Evolutionary conservation across 2,329 filamentous ascomycete species (phyloP).

Genomic region (Fusarium dlaminii): DNA sequence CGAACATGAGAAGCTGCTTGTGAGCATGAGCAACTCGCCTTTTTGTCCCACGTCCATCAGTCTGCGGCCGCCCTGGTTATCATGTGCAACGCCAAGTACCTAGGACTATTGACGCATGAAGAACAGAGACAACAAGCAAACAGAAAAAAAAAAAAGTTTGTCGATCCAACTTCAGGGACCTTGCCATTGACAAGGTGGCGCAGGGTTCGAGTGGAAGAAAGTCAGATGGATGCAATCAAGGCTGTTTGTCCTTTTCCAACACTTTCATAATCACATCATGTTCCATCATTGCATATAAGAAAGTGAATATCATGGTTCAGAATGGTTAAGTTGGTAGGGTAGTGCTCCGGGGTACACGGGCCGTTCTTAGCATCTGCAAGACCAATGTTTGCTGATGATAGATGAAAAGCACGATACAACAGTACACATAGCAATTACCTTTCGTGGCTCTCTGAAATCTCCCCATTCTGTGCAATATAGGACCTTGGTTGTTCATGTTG

Average conservation of each 20-base stretch:
- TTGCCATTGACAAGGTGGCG: slow-evolving; percentile 16
- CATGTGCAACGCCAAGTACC: slow-evolving; percentile 20
- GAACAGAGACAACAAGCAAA: background rate
- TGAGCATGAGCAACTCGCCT: slow-evolving; percentile 24
- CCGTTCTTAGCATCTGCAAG: slow-evolving; percentile 21
- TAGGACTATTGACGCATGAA: background rate
- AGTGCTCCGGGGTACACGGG: slow-evolving; percentile 17
- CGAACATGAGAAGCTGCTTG: background rate
- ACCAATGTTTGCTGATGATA: slow-evolving; percentile 7
- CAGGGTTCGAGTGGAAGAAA: slow-evolving; percentile 11
- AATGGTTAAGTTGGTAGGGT: slow-evolving; percentile 15
- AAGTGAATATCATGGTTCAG: slow-evolving; percentile 15
- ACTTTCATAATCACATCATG: slow-evolving; percentile 35
- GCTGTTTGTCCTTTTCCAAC: background rate
- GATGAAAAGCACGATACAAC: slow-evolving; percentile 1
- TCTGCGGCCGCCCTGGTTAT: slow-evolving; percentile 16
- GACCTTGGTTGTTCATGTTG: background rate
- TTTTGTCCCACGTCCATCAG: slow-evolving; percentile 28
- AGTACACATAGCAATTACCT: slow-evolving; percentile 2
- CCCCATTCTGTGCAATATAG: background rate
- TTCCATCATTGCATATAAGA: slow-evolving; percentile 20
- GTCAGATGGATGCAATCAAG: slow-evolving; percentile 2
- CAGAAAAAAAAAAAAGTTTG: background rate
- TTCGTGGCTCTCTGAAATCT: background rate
- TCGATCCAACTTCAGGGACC: slow-evolving; percentile 23